Conservation (phyloP, 352 stramenopile species). For the Pythium rishiriense region DNA sequence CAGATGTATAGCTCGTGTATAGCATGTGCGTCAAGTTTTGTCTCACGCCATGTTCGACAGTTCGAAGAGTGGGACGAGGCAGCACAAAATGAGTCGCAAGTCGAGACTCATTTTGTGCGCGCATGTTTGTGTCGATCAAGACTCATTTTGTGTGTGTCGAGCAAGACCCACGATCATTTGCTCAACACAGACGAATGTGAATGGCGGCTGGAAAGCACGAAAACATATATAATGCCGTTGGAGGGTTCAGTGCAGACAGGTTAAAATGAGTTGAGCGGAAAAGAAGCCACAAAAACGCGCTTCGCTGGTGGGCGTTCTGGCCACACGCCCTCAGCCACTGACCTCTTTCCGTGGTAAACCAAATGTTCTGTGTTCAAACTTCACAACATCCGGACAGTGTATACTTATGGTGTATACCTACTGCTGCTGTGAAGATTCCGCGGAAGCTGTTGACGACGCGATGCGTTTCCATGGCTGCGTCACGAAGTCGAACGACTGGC, state of each 20-base stretch:
- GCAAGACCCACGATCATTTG: neutral
- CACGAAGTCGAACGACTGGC: neutral
- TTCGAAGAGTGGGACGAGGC: neutral
- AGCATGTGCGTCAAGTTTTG: neutral
- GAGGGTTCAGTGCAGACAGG: neutral
- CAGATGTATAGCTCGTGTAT: slow-evolving; percentile 12
- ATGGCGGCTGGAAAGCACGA: neutral
- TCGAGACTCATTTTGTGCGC: too few species aligned
- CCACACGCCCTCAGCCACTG: neutral
- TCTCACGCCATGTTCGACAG: neutral
- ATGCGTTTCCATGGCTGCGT: neutral
- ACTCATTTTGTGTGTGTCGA: too few species aligned
- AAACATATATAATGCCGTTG: neutral
- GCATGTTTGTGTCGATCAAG: too few species aligned
- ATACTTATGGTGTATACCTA: neutral
- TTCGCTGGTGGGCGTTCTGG: neutral
- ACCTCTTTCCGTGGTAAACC: neutral
- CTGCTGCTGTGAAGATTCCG: neutral
- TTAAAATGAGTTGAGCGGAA: neutral
- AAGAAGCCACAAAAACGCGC: neutral
- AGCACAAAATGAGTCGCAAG: neutral
- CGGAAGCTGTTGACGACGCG: neutral
- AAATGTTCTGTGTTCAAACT: neutral
- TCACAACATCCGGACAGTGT: neutral
- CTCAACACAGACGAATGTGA: slow-evolving; percentile 1